Base-by-base conservation (phyloP, 805 yeast species). In the Saccharomycopsis amapae region DNA sequence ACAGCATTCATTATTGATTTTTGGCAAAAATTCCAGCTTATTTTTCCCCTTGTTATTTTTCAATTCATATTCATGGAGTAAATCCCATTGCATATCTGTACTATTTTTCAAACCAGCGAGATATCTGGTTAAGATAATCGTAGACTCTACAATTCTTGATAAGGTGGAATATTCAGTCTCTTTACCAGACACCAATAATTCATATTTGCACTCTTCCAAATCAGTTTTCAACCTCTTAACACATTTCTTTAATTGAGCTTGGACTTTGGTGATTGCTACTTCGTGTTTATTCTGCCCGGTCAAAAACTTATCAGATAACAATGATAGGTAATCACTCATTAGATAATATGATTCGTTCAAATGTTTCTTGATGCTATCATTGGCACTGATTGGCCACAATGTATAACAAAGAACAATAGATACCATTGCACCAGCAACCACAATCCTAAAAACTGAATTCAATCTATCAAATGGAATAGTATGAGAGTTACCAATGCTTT, bases 101-200 rank as follows among this genome's bases (percentile, higher is more conserved):
- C 89, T 81, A 38, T 80, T 72, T 50, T 76, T 66, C 52, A 85
- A 64, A 1, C 90, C 90, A 42, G 82, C 81, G 35, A 84, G 57
- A 54, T 78, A 79, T 52, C 75, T 71, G 4, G 72, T 62, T 51
- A 85, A 57, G 9, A 72, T 65, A 33, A 72, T 67, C 5, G 79
- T 72, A 0, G 81, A 72, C 4, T 66, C 64, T 1, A 77, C 82
- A 20, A 81, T 60, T 31, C 69, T 58, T 10, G 59, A 58, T 30
- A 78, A 67, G 1, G 71, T 50, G 0, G 52, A 48, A 62, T 69
- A 79, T 55, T 82, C 81, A 3, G 59, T 53, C 52, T 79, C 86
- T 40, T 67, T 63, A 1, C 93, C 90, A 4, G 54, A 51, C 2
- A 76, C 24, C 22, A 61, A 64, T 18, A 81, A 63, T 59, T 86